A percentile compares a stretch with the other conserved stretches of the same genome.
Evolutionary conservation across 352 stramenopile species (phyloP).

Genomic region (Pythium folliculosum): DNA sequence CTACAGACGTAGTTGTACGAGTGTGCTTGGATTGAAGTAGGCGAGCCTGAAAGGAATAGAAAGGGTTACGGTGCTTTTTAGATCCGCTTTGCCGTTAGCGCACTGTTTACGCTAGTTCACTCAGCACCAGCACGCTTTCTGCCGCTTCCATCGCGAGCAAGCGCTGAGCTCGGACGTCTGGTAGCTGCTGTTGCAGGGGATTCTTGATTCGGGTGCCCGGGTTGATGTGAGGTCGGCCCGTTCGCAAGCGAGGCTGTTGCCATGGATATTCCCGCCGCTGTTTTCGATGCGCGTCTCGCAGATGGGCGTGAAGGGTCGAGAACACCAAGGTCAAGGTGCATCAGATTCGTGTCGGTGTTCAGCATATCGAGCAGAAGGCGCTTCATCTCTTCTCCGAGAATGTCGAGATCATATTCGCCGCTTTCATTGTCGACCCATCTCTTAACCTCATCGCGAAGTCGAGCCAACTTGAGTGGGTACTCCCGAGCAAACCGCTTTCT

Average conservation of each 20-base stretch:
- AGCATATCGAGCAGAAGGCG: slow-evolving; percentile 77
- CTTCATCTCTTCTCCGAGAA: slow-evolving; percentile 78
- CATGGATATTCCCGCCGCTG: slow-evolving; percentile 1
- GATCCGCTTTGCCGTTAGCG: background rate
- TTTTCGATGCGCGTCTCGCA: slow-evolving; percentile 34
- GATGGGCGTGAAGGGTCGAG: slow-evolving; percentile 38
- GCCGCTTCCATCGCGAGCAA: slow-evolving; percentile 29
- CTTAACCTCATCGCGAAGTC: slow-evolving; percentile 64
- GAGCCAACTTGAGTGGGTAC: slow-evolving; percentile 54
- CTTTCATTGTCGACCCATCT: slow-evolving; percentile 78
- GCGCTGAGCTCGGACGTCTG: slow-evolving; percentile 41
- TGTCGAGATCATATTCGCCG: slow-evolving; percentile 67
- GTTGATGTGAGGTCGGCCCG: background rate
- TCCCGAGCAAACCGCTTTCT: slow-evolving; percentile 72
- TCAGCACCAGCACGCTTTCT: slow-evolving; percentile 41
- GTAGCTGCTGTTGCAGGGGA: slow-evolving; percentile 20
- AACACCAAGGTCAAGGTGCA: slow-evolving; percentile 78
- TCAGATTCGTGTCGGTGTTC: slow-evolving; percentile 79
- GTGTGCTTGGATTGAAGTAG: background rate
- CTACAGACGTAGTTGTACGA: background rate
- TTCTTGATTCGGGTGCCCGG: slow-evolving; percentile 13
- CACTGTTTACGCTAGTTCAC: slow-evolving; percentile 7
- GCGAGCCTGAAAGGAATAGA: background rate
- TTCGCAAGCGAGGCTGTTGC: background rate
- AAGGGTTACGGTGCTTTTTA: background rate